A percentile compares a stretch with the other conserved stretches of the same genome.
Evolutionary conservation across 2,329 filamentous ascomycete species (phyloP).

Genomic region (Huntiella bhutanensis): DNA sequence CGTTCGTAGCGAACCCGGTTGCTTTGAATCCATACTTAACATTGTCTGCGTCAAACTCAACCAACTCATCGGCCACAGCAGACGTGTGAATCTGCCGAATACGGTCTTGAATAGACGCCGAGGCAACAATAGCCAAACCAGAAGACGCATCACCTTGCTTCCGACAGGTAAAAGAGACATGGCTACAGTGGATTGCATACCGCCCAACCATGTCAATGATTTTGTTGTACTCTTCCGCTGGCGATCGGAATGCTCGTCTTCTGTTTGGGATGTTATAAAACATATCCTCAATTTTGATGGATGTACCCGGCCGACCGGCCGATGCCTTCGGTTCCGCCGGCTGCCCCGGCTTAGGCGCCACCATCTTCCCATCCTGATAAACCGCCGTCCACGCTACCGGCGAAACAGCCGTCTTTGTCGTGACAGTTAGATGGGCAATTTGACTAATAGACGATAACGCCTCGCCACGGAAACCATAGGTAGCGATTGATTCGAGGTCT

Average conservation of each 20-base stretch:
- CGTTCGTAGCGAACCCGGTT: conserved; percentile 68
- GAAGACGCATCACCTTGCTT: conserved; percentile 79
- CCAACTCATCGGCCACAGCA: conserved; percentile 68
- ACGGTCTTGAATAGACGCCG: conserved; percentile 55
- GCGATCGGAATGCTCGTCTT: conserved; percentile 71
- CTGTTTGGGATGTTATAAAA: conserved; percentile 93
- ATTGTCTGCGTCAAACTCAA: conserved; percentile 55
- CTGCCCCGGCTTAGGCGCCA: conserved; percentile 73
- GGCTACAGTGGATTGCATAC: conserved; percentile 78
- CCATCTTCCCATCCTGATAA: conserved; percentile 67
- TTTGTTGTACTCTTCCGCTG: conserved; percentile 92
- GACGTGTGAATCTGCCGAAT: conserved; percentile 82
- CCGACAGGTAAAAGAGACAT: conserved; percentile 92
- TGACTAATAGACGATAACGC: conserved; percentile 95
- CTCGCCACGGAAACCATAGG: conserved; percentile 95
- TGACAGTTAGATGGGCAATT: conserved; percentile 87
- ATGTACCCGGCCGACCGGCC: conserved; percentile 75
- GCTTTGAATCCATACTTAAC: conserved; percentile 69
- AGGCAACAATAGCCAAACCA: conserved; percentile 60
- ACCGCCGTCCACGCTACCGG: conserved; percentile 78
- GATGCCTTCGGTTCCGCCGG: conserved; percentile 68
- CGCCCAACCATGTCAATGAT: conserved; percentile 87
- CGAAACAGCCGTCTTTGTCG: conserved; percentile 78
- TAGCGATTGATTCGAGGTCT: conserved; percentile 73
- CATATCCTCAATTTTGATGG: conserved; percentile 89